Evolutionary conservation across 129 eudicot genomes (phyloP).

Genomic region (Tanacetum coccineum): DNA sequence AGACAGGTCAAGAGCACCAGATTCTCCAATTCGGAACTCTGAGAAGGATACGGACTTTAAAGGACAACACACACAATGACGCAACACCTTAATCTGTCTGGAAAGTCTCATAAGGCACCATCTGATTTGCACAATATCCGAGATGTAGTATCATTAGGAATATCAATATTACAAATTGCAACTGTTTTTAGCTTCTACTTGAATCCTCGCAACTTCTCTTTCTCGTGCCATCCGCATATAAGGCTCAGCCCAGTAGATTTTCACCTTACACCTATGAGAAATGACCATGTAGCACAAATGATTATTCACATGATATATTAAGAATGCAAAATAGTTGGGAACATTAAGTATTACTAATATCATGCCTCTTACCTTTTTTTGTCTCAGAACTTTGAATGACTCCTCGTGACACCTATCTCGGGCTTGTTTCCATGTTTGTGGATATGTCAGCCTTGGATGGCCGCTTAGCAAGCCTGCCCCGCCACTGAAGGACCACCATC

Average conservation of each 20-base stretch:
- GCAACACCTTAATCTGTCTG: not conserved
- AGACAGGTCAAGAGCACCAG: not conserved
- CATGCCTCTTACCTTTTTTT: not conserved
- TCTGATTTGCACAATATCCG: not conserved
- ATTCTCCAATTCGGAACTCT: not conserved
- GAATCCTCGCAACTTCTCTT: not conserved
- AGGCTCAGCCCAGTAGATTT: not conserved
- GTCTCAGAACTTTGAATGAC: conserved; percentile 5
- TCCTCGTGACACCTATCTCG: conserved; percentile 7
- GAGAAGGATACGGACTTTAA: not conserved
- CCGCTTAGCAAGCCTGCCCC: no score
- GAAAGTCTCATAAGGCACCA: conserved; percentile 5
- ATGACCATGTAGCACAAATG: not conserved
- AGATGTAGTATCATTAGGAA: not conserved
- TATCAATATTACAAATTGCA: not conserved
- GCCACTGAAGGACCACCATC: no score
- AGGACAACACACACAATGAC: not conserved
- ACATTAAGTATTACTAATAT: not conserved
- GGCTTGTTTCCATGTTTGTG: not conserved
- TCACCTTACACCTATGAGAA: not conserved
- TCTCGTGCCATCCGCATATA: not conserved
- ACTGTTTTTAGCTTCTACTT: not conserved
- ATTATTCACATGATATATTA: not conserved
- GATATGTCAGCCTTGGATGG: no score
- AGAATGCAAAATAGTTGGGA: no score